Evolutionary conservation across 2,329 filamentous ascomycete genomes (phyloP).

Genomic region (Aspergillus pseudoglaucus): DNA sequence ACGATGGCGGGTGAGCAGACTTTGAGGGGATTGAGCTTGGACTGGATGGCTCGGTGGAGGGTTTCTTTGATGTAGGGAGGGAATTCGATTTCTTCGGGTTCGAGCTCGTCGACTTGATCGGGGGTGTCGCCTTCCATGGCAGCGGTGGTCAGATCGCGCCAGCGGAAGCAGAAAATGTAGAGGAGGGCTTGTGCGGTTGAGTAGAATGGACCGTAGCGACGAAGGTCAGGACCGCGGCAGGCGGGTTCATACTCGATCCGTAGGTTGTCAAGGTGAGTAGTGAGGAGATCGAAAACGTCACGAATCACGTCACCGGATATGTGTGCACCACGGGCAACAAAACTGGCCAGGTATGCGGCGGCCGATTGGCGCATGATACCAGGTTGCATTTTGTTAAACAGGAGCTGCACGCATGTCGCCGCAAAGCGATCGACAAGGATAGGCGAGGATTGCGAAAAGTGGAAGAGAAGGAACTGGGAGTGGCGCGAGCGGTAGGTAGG

Average conservation of each 20-base stretch:
- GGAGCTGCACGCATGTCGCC: constrained; percentile 65
- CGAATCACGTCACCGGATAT: constrained; percentile 71
- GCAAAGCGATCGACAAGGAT: constrained; percentile 76
- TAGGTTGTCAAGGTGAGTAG: constrained; percentile 68
- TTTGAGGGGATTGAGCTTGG: constrained; percentile 87
- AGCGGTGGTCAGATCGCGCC: constrained; percentile 74
- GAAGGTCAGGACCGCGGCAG: constrained; percentile 78
- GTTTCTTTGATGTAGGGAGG: constrained; percentile 65
- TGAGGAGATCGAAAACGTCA: constrained; percentile 72
- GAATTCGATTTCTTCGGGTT: constrained; percentile 70
- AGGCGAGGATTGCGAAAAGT: constrained; percentile 79
- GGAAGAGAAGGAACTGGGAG: constrained; percentile 92
- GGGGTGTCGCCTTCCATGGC: constrained; percentile 49
- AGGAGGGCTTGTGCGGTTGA: constrained; percentile 80
- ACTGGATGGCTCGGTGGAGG: constrained; percentile 72
- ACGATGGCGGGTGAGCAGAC: constrained; percentile 90
- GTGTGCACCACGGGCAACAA: constrained; percentile 82
- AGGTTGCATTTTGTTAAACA: constrained; percentile 63
- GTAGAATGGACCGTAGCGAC: constrained; percentile 79
- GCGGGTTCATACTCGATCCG: constrained; percentile 64
- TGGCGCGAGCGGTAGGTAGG: constrained; percentile 88
- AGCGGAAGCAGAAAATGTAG: constrained; percentile 97
- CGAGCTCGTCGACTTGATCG: constrained; percentile 47
- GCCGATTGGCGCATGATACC: constrained; percentile 74
- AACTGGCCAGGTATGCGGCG: constrained; percentile 87